Conservation (phyloP, 352 stramenopile species). For the Phytophthora cactorum region DNA sequence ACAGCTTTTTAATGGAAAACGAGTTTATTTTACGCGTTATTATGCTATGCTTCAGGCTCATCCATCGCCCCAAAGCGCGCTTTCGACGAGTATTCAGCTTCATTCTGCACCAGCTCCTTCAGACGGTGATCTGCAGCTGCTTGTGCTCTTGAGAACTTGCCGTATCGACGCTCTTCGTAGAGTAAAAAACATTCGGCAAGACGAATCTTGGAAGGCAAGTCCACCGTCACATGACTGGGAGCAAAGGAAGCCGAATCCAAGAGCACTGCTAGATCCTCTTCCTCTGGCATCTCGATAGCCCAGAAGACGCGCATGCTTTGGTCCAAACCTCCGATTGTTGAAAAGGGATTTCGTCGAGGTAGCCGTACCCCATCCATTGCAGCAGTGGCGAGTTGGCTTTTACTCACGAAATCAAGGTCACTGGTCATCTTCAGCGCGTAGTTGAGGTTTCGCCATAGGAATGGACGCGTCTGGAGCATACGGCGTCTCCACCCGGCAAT, state of each 20-base stretch:
- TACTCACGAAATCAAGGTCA: conserved; percentile 79
- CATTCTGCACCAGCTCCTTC: conserved; percentile 60
- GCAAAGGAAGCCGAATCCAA: conserved; percentile 62
- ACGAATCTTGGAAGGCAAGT: conserved; percentile 54
- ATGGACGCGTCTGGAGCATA: conserved; percentile 66
- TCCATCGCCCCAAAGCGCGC: conserved; percentile 43
- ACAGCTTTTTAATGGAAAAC: conserved; percentile 13
- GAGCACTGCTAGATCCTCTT: conserved; percentile 60
- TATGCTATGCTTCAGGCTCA: conserved; percentile 19
- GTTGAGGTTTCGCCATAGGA: conserved; percentile 67
- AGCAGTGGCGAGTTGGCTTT: conserved; percentile 55
- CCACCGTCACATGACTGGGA: conserved; percentile 36
- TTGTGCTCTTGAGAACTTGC: conserved; percentile 42
- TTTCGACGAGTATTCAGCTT: conserved; percentile 67
- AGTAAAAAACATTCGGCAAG: conserved; percentile 66
- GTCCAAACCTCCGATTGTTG: conserved; percentile 72
- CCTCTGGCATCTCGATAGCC: conserved; percentile 58
- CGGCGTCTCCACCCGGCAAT: conserved; percentile 65
- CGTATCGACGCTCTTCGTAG: conserved; percentile 60
- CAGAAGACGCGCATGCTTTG: conserved; percentile 63
- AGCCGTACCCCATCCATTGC: conserved; percentile 69
- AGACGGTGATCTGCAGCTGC: conserved; percentile 49
- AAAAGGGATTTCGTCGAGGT: conserved; percentile 70
- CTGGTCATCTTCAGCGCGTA: conserved; percentile 74
- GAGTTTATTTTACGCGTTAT: conserved; percentile 6